phyloP scores from a whole-genome alignment of 2,329 filamentous ascomycete species.

The Penicillium sp. region DNA sequence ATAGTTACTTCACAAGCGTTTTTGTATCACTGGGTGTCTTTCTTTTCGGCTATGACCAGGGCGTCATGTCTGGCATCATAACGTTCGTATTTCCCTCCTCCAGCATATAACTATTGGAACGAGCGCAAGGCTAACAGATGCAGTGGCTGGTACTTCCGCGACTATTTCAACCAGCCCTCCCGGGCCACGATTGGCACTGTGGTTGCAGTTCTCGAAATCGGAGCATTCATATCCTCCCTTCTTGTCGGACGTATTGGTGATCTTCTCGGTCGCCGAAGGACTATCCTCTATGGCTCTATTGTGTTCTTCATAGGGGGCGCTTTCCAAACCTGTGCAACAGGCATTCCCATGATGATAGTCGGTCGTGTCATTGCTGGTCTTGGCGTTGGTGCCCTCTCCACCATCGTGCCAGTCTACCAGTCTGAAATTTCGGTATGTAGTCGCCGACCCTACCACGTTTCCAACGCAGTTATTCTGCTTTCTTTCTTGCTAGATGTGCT shows the following conservation, averaged over 20 bases:
- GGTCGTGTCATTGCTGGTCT: constrained; percentile 81
- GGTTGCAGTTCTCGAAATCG: constrained; percentile 93
- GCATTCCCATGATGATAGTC: constrained; percentile 83
- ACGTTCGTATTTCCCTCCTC: constrained; percentile 47
- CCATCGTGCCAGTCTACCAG: constrained; percentile 90
- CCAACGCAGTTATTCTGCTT: background rate
- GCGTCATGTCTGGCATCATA: constrained; percentile 66
- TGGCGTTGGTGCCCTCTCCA: constrained; percentile 82
- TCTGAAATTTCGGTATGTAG: constrained; percentile 71
- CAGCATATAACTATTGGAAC: background rate
- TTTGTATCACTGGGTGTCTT: constrained; percentile 63
- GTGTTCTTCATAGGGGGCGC: constrained; percentile 82
- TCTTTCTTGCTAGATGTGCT: constrained; percentile 8
- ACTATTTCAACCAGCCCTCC: constrained; percentile 88
- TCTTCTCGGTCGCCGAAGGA: constrained; percentile 80
- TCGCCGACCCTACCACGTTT: background rate
- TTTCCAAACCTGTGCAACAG: constrained; percentile 73
- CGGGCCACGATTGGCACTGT: constrained; percentile 89
- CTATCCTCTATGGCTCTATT: constrained; percentile 88
- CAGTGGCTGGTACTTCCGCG: constrained; percentile 80
- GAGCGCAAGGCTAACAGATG: background rate
- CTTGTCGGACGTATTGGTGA: constrained; percentile 85
- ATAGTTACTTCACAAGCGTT: constrained; percentile 89
- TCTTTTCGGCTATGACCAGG: constrained; percentile 63
- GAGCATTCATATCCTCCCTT: constrained; percentile 85